A percentile compares a stretch with the other conserved stretches of the same genome.
Evolutionary conservation across 495 filamentous ascomycete species (phyloP).

Genomic region (Penicillium flavigenum): DNA sequence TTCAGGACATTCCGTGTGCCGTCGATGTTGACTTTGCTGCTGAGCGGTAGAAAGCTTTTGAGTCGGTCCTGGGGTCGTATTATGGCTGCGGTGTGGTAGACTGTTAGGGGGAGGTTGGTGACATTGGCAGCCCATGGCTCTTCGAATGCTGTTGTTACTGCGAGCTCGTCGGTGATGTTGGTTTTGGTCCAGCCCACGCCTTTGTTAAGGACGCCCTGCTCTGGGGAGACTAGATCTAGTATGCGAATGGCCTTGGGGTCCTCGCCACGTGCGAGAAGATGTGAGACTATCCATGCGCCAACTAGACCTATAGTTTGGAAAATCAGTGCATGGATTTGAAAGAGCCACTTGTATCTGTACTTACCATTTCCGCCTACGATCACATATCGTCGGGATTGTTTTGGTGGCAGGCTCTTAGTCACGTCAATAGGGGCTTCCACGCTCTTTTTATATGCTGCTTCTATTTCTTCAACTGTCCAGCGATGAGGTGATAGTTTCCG

Average conservation of each 20-base stretch:
- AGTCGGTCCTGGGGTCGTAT: constrained; percentile 53
- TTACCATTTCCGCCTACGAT: constrained; percentile 58
- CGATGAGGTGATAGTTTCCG: constrained; percentile 43
- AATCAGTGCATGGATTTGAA: not conserved
- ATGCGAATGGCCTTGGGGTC: constrained; percentile 53
- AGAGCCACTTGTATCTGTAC: constrained; percentile 20
- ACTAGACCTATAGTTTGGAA: constrained; percentile 47
- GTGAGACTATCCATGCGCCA: constrained; percentile 54
- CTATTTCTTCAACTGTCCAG: constrained; percentile 53
- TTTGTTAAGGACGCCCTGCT: constrained; percentile 38
- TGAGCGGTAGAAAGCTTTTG: constrained; percentile 42
- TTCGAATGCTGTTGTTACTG: constrained; percentile 48
- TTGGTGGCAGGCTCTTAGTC: constrained; percentile 49
- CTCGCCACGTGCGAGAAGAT: constrained; percentile 56
- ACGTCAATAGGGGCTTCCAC: constrained; percentile 49
- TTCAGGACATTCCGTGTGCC: constrained; percentile 52
- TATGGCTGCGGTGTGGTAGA: constrained; percentile 58
- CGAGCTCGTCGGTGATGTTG: constrained; percentile 50
- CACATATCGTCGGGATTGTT: constrained; percentile 54
- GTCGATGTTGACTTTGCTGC: constrained; percentile 53
- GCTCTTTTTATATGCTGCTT: constrained; percentile 47
- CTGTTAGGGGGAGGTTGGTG: constrained; percentile 49
- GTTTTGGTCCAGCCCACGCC: constrained; percentile 49
- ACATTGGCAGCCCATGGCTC: constrained; percentile 50
- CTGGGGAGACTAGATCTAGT: constrained; percentile 50